Conservation (phyloP, 2,329 filamentous ascomycete species). For the Xylariaceae sp. region DNA sequence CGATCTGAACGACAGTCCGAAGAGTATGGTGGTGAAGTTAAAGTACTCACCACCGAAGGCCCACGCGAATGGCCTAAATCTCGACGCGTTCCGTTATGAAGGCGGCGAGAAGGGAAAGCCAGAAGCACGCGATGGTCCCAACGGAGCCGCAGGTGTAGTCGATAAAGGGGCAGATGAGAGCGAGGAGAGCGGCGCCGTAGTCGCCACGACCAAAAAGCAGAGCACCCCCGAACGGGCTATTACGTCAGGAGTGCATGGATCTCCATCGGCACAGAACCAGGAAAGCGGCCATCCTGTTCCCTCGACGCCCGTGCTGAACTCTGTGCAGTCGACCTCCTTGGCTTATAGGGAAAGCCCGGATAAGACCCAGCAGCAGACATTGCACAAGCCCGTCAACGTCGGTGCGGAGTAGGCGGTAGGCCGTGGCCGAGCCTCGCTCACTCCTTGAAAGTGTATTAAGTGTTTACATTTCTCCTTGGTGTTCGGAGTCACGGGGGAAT, state of each 20-base stretch:
- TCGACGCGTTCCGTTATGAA: slow-evolving; percentile 29
- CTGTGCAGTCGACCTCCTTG: slow-evolving; percentile 40
- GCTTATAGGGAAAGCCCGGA: slow-evolving; percentile 59
- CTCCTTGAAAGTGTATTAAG: no score
- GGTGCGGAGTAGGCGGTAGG: slow-evolving; percentile 8
- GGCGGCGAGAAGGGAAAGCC: slow-evolving; percentile 20
- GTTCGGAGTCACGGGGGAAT: no score
- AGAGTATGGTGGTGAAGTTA: slow-evolving; percentile 72
- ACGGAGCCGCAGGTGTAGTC: slow-evolving; percentile 10
- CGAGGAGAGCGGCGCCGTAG: slow-evolving; percentile 29
- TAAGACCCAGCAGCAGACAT: slow-evolving; percentile 37
- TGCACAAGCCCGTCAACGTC: slow-evolving; percentile 29
- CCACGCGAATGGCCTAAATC: slow-evolving; percentile 30
- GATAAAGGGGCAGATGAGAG: no score
- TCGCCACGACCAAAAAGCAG: slow-evolving; percentile 27
- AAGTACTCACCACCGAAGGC: slow-evolving; percentile 35
- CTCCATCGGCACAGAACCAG: no score
- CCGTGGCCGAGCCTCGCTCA: no score
- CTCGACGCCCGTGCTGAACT: slow-evolving; percentile 28
- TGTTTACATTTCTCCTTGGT: not conserved
- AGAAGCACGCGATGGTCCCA: slow-evolving; percentile 1
- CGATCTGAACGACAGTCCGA: slow-evolving; percentile 39
- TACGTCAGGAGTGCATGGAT: no score
- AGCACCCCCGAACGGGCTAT: slow-evolving; percentile 19
- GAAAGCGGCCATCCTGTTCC: slow-evolving; percentile 17